phyloP scores from a whole-genome alignment of 2,329 filamentous ascomycete genomes.

The Penicillium frequentans region DNA sequence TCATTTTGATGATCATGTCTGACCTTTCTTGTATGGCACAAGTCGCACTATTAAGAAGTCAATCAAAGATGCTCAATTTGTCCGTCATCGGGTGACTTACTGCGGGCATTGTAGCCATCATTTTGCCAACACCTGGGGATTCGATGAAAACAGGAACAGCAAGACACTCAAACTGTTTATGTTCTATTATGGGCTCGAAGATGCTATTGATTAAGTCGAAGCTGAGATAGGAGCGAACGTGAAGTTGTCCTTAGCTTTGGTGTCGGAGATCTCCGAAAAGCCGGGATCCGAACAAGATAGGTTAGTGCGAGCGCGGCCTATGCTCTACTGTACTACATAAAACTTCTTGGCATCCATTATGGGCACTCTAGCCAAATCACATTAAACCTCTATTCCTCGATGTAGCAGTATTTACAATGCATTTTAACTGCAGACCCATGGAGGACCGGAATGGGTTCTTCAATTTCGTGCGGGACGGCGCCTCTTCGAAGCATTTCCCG shows the following conservation, averaged over 20 bases:
- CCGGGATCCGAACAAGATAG: conserved; percentile 12
- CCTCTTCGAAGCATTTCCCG: conserved; percentile 20
- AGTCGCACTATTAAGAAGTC: conserved; percentile 28
- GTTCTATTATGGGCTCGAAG: not conserved
- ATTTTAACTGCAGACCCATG: conserved; percentile 19
- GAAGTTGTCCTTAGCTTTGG: not conserved
- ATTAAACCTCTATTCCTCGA: conserved; percentile 1
- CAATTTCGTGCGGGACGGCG: conserved; percentile 21
- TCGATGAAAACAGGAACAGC: not conserved
- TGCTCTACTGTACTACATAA: not conserved
- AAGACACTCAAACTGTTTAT: not conserved
- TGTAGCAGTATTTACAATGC: conserved; percentile 22
- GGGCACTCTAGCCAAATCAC: not conserved
- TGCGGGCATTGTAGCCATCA: conserved; percentile 10
- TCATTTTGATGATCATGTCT: not conserved
- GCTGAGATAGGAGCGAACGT: not conserved
- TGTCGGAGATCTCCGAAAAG: conserved; percentile 15
- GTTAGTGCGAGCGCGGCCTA: not conserved
- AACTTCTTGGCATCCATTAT: not conserved
- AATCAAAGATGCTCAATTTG: not conserved
- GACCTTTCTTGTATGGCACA: conserved; percentile 39
- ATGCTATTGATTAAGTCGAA: not conserved
- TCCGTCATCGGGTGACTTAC: conserved; percentile 5
- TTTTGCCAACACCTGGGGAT: not conserved
- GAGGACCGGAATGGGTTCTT: conserved; percentile 20